Base-by-base conservation (phyloP, 2,329 filamentous ascomycete genomes). In the Pestalotiopsis sp. region DNA sequence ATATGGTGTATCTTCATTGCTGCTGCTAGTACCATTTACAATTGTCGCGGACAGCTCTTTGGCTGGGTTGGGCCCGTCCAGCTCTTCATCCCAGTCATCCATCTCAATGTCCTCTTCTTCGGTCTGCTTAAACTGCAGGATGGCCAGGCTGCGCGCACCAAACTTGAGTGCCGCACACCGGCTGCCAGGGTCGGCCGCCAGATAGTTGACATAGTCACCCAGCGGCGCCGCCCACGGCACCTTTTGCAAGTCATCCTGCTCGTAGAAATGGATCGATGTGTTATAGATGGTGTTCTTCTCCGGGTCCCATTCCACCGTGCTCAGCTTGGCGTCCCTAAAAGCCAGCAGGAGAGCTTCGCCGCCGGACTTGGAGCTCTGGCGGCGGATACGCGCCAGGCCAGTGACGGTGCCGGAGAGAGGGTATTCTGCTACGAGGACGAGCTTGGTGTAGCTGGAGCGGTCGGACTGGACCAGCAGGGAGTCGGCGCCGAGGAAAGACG, bases 191-290 rank as follows among this genome's bases (percentile, higher is more conserved):
- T 99, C 96, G 69, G 95, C 93, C 64, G 92, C 92, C 75, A 99
- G 84, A 75, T 93, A 92, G 79, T 92, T 97, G 80, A 90, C 87
- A 78, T 92, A 94, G 71, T 92, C 89, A 78, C 89, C 90, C 75
- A 97, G 83, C 67, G 92, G 88, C 66, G 92, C 87, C 65, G 92
- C 90, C 92, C 94, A 98, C 0, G 95, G 95, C 71, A 90, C 92
- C 66, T 92, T 90, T 73, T 92, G 90, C 70, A 95, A 85, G 78
- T 97, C 95, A 77, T 98, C 95, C 79, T 96, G 93, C 80, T 99
- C 96, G 82, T 98, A 99, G 85, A 95, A 98, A 83, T 99, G 96
- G 75, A 99, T 95, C 65, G 95, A 98, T 71, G 96, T 89, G 66
- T 95, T 98, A 74, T 92, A 91, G 74, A 98, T 90, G 65, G 89